Conservation (phyloP, 805 yeast species). For the Pichia heedii region DNA sequence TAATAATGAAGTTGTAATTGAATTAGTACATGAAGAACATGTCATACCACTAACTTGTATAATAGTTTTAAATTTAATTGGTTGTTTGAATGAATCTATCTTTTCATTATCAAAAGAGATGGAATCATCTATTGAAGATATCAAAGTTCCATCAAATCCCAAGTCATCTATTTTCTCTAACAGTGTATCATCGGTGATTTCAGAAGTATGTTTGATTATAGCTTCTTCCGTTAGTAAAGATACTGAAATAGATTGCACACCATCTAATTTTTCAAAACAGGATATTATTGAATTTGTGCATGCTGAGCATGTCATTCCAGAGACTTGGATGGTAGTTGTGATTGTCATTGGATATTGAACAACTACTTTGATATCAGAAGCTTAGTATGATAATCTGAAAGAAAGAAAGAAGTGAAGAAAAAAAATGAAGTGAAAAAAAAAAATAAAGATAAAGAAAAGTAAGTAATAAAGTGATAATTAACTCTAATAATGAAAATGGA, state of each 20-base stretch:
- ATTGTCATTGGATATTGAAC: neutral
- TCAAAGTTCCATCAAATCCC: constrained; percentile 34
- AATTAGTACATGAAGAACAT: constrained; percentile 73
- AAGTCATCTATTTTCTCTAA: constrained; percentile 39
- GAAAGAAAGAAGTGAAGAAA: neutral
- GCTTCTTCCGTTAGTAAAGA: constrained; percentile 71
- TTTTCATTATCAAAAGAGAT: neutral
- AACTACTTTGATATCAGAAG: too few species aligned
- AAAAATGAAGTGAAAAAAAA: too few species aligned
- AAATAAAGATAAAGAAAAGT: too few species aligned
- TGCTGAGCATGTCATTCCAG: constrained; percentile 71
- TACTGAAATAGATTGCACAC: constrained; percentile 35
- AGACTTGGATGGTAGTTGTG: constrained; percentile 31
- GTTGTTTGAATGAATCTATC: neutral
- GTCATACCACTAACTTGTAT: constrained; percentile 70
- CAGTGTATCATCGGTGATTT: constrained; percentile 17
- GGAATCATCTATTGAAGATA: neutral
- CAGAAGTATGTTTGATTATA: constrained; percentile 35
- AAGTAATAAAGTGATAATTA: too few species aligned
- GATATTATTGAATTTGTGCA: constrained; percentile 47
- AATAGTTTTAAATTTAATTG: constrained; percentile 7
- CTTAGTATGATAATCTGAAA: too few species aligned
- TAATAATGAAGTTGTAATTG: constrained; percentile 37
- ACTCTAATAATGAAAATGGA: neutral
- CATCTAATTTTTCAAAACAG: constrained; percentile 32